Percentiles rank a stretch among this genome's conserved stretches.
Evolutionary conservation across 306 rosid species (phyloP).

Genomic region (Vigna reflexopilosa): DNA sequence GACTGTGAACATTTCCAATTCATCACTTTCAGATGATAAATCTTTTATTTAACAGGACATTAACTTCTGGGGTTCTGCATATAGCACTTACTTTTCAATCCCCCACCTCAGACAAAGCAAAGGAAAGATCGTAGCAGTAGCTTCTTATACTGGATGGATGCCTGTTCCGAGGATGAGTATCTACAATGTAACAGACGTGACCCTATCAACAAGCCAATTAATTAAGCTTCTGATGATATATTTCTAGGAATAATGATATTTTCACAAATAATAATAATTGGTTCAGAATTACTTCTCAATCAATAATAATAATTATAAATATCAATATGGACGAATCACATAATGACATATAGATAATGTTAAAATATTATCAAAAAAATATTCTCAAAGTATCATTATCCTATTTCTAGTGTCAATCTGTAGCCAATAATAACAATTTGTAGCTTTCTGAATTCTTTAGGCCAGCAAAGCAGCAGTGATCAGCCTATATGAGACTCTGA

Average conservation of each 20-base stretch:
- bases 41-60: conserved; percentile 52
- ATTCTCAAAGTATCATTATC: too few species aligned
- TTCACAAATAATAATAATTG: too few species aligned
- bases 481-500: conserved; percentile 67
- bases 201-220: conserved; percentile 13
- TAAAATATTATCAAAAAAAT: too few species aligned
- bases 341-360: too few species aligned
- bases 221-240: not conserved
- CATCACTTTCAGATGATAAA: not conserved
- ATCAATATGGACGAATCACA: too few species aligned
- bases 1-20: not conserved
- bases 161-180: conserved; percentile 57
- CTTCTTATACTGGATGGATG: conserved; percentile 69
- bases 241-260: too few species aligned
- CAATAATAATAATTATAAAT: too few species aligned
- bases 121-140: conserved; percentile 66
- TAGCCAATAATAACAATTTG: not conserved
- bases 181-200: conserved; percentile 57
- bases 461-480: conserved; percentile 73
- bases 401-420: not conserved
- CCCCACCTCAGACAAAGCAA: conserved; percentile 60
- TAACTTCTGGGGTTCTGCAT: conserved; percentile 75
- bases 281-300: too few species aligned
- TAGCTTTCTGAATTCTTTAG: conserved; percentile 45
- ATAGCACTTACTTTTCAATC: conserved; percentile 59